Conservation (phyloP, 192 early-diverging fungal species). For the Coemansia interrupta region DNA sequence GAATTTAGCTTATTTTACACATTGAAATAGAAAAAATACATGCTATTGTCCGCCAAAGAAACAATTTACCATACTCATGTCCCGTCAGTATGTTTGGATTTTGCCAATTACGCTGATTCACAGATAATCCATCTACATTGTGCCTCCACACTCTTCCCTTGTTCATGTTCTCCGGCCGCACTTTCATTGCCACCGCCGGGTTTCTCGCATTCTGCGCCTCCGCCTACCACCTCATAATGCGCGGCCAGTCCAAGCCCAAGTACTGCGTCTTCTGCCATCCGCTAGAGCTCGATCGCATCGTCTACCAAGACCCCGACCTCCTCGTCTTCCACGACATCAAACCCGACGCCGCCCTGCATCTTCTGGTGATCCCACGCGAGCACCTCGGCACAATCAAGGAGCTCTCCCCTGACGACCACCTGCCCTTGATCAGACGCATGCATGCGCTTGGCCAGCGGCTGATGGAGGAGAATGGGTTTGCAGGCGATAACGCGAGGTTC, state of each 20-base stretch:
- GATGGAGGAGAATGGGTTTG: slow-evolving; percentile 29
- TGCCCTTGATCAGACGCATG: slow-evolving; percentile 42
- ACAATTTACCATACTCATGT: neutral
- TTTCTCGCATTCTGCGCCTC: slow-evolving; percentile 9
- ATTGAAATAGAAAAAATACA: neutral
- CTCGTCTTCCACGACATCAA: slow-evolving; percentile 47
- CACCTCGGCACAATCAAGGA: slow-evolving; percentile 45
- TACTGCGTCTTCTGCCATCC: slow-evolving; percentile 43
- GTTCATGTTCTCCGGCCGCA: slow-evolving; percentile 13
- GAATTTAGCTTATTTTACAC: neutral
- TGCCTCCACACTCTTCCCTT: too few species aligned
- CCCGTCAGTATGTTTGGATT: too few species aligned
- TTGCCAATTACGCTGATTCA: too few species aligned
- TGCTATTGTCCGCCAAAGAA: neutral
- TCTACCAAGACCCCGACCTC: slow-evolving; percentile 37
- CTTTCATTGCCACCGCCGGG: slow-evolving; percentile 5
- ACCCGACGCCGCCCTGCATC: slow-evolving; percentile 41
- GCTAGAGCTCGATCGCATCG: slow-evolving; percentile 26
- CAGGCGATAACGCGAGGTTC: slow-evolving; percentile 24
- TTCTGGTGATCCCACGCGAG: slow-evolving; percentile 39
- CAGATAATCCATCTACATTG: too few species aligned
- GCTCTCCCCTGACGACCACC: slow-evolving; percentile 16
- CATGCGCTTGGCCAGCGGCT: slow-evolving; percentile 28
- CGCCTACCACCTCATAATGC: slow-evolving; percentile 22
- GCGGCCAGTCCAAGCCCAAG: slow-evolving; percentile 36